Evolutionary conservation across 176 grass and related monocot genomes (phyloP).

Genomic region (Avena insularis): DNA sequence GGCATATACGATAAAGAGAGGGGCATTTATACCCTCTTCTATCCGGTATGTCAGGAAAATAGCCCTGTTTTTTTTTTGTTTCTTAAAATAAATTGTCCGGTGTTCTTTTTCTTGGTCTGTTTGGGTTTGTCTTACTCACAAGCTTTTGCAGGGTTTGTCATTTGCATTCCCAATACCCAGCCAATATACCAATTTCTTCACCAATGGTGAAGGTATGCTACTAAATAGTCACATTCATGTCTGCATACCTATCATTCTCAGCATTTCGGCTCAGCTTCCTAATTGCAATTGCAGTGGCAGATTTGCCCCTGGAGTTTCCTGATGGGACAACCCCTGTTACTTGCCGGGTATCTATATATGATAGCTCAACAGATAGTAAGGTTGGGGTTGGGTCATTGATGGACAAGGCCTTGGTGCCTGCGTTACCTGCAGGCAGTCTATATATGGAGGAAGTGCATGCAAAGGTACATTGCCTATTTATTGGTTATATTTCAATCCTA

Average conservation of each 20-base stretch:
- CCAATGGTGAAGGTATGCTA: conserved; percentile 85
- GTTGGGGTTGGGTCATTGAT: conserved; percentile 91
- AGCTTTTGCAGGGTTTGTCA: conserved; percentile 76
- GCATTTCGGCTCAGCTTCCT: conserved; percentile 29
- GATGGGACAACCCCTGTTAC: conserved; percentile 98
- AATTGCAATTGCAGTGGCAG: conserved; percentile 70
- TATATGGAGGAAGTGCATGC: conserved; percentile 99
- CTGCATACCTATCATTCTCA: conserved; percentile 11
- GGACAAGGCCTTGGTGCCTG: conserved; percentile 83
- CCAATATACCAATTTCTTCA: conserved; percentile 82
- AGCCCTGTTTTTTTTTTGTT: neutral
- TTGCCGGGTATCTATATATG: conserved; percentile 88
- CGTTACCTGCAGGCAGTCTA: conserved; percentile 76
- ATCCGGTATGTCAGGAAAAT: conserved; percentile 77
- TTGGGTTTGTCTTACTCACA: conserved; percentile 33
- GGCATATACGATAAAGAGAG: conserved; percentile 93
- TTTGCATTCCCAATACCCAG: conserved; percentile 93
- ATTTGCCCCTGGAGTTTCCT: conserved; percentile 92
- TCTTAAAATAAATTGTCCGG: neutral
- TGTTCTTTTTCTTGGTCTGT: conserved; percentile 39
- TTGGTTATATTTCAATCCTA: conserved; percentile 26
- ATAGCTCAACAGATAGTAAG: conserved; percentile 81
- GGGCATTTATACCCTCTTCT: conserved; percentile 95
- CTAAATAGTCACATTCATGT: conserved; percentile 9
- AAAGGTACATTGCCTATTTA: conserved; percentile 56